phyloP scores from a whole-genome alignment of 2,329 filamentous ascomycete species.

The Ceratocystis variospora region DNA sequence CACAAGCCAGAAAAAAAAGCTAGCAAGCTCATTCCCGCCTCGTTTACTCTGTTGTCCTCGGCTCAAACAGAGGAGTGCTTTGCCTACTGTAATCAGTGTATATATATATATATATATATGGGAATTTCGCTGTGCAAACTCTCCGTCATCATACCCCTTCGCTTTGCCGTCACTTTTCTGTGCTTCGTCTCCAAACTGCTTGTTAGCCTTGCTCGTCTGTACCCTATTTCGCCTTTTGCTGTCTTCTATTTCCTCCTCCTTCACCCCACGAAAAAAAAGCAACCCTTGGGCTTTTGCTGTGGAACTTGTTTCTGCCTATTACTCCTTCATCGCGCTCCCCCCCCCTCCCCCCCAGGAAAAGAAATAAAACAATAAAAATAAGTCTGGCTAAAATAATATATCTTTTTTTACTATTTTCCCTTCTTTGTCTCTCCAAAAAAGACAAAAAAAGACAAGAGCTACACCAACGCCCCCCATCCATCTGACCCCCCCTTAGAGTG shows the following conservation, averaged over 20 bases:
- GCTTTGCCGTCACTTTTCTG: too few relatives aligned
- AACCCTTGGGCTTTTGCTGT: too few relatives aligned
- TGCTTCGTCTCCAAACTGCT: too few relatives aligned
- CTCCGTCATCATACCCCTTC: too few relatives aligned
- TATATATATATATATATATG: too few relatives aligned
- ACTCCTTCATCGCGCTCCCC: not conserved
- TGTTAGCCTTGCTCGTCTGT: too few relatives aligned
- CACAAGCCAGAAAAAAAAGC: not conserved
- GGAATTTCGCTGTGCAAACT: too few relatives aligned
- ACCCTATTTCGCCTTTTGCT: too few relatives aligned
- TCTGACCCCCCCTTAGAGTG: not conserved
- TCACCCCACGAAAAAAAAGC: too few relatives aligned
- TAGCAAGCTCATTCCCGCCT: not conserved
- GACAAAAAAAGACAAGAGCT: not conserved
- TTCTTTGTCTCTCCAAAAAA: not conserved
- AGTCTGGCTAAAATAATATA: not conserved
- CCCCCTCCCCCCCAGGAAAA: not conserved
- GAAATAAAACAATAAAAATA: not conserved
- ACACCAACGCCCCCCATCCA: not conserved
- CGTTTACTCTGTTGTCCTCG: not conserved
- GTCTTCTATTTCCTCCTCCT: too few relatives aligned
- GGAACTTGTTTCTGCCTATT: not conserved
- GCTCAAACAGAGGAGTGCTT: not conserved
- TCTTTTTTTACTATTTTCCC: not conserved
- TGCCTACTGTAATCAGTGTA: too few relatives aligned